Evolutionary conservation across 306 rosid genomes (phyloP), one percentile per base, ranked within the genome.

Genomic region (Cicer judaicum): DNA sequence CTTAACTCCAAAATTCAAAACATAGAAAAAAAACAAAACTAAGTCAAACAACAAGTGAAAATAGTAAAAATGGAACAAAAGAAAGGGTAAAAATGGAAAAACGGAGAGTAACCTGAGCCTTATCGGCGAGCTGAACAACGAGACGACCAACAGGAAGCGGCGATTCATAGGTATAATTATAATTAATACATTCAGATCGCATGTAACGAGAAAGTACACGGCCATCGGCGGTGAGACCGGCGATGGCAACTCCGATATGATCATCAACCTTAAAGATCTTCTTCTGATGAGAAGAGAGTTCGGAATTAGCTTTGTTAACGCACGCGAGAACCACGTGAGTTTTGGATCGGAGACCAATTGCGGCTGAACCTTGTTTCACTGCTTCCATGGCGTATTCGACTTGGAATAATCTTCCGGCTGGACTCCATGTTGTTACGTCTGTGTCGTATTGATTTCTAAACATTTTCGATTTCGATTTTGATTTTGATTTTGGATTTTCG

Each of bases 341-440:
- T 71, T 90, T 92, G 16, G 99, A 94, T 92, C 97, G 93, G 87
- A 94, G 93, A 0, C 97, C 99, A 4, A 94, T 94, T 19, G 99
- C 99, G 18, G 97, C 97, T 16, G 99, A 94, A 14, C 97, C 97
- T 50, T 94, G 99, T 72, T 94, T 94, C 72, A 94, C 97, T 0
- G 97, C 97, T 85, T 94, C 97, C 99, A 94, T 94, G 15, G 99
- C 95, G 85, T 94, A 94, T 66, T 94, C 99, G 11, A 94, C 97
- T 89, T 94, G 99, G 87, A 94, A 92, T 11, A 93, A 75, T 69
- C 98, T 68, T 59, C 97, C 97, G 6, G 97, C 97, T 0, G 98
- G 97, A 64, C 93, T 88, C 97, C 98, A 90, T 57, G 97, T 90
- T n/a, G 98, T 93, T 12, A 90, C 94, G 78, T 93, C 97, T 4